phyloP scores from a whole-genome alignment of 192 early-diverging fungal genomes.

The Gryganskiella cystojenkinii region DNA sequence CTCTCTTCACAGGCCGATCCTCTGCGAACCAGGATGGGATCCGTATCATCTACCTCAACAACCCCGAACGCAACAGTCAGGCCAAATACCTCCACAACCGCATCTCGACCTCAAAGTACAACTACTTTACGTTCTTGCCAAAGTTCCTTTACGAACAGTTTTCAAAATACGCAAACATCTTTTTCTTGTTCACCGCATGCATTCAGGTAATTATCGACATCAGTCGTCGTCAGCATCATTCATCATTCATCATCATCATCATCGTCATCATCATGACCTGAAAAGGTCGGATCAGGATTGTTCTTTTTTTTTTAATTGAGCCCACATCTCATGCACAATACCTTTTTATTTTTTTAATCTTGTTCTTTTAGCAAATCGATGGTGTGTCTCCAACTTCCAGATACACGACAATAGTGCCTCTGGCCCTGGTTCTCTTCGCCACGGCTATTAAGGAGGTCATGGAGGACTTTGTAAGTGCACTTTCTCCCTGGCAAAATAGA shows the following conservation, averaged over 20 bases:
- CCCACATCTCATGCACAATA: not conserved
- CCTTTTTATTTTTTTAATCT: not conserved
- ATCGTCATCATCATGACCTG: not conserved
- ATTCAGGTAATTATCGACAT: conserved; percentile 77
- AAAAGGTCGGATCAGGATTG: not conserved
- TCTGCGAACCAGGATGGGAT: conserved; percentile 34
- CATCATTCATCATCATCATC: conserved; percentile 3
- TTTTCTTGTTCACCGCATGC: conserved; percentile 96
- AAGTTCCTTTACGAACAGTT: conserved; percentile 99
- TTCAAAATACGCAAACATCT: conserved; percentile 98
- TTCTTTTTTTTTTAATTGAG: conserved; percentile 4
- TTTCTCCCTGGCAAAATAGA: not conserved
- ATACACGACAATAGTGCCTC: conserved; percentile 86
- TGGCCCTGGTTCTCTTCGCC: conserved; percentile 86
- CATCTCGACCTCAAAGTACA: conserved; percentile 98
- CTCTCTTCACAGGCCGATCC: conserved; percentile 19
- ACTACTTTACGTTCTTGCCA: conserved; percentile 88
- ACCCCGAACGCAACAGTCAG: conserved; percentile 77
- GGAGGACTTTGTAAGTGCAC: conserved; percentile 80
- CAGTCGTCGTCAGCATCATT: not conserved
- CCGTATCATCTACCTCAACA: conserved; percentile 93
- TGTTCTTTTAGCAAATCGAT: conserved; percentile 96
- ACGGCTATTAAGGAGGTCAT: conserved; percentile 95
- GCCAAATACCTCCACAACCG: conserved; percentile 91
- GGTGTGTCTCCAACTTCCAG: conserved; percentile 93